Conservation (phyloP, 1,284 basidiomycete species). For the Phaffia rhodozyma region DNA sequence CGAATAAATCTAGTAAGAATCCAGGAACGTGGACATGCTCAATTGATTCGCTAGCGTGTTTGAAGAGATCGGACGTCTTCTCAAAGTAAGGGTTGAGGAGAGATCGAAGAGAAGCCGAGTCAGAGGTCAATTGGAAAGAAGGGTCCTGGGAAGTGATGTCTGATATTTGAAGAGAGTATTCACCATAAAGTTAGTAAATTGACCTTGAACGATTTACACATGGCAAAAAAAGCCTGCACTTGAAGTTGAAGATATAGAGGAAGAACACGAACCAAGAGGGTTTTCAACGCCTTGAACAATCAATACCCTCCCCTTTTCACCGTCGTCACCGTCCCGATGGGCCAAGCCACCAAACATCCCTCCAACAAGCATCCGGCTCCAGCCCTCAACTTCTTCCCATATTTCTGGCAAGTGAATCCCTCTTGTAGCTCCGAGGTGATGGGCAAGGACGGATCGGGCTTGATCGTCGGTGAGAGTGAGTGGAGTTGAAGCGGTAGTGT, state of each 20-base stretch:
- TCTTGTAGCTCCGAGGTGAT: conserved; percentile 31
- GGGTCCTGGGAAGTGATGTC: conserved; percentile 30
- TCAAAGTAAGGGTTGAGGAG: conserved; percentile 30
- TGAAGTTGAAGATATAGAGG: not conserved
- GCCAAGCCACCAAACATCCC: conserved; percentile 31
- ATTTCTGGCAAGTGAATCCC: conserved; percentile 28
- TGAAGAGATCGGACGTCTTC: conserved; percentile 26
- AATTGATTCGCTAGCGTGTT: conserved; percentile 25
- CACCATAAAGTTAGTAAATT: too few relatives aligned
- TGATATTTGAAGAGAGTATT: conserved; percentile 6
- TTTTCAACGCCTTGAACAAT: conserved; percentile 12
- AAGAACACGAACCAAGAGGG: not conserved
- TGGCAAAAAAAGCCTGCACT: not conserved
- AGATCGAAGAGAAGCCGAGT: conserved; percentile 20
- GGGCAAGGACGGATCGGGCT: conserved; percentile 32
- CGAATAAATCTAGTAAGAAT: conserved; percentile 29
- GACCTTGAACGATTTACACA: too few relatives aligned
- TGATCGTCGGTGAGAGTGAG: conserved; percentile 26
- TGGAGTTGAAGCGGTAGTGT: conserved; percentile 22
- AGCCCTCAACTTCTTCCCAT: conserved; percentile 28
- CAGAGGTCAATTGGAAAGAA: conserved; percentile 29
- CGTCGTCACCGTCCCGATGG: conserved; percentile 22
- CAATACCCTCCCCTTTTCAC: conserved; percentile 7
- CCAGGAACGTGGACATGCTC: conserved; percentile 26
- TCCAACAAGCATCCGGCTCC: conserved; percentile 27